A percentile compares a stretch with the other conserved stretches of the same genome.
phyloP scores from a whole-genome alignment of 345 rosid genomes.

The Aethionema arabicum region DNA sequence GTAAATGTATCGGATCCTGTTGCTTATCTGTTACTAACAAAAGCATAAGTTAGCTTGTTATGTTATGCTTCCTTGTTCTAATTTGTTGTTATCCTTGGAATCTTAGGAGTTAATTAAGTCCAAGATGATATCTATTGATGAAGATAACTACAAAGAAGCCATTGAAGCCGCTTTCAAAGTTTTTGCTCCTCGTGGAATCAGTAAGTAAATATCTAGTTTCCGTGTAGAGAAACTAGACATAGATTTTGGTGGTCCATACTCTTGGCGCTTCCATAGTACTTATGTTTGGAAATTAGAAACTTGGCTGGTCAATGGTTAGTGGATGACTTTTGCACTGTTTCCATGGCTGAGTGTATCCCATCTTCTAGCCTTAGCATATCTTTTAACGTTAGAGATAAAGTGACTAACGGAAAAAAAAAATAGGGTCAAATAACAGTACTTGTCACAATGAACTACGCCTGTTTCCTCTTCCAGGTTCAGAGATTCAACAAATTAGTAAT shows the following conservation, averaged over 20 bases:
- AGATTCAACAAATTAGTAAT: constrained; percentile 53
- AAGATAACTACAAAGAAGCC: constrained; percentile 96
- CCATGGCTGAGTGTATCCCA: background rate
- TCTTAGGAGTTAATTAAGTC: constrained; percentile 77
- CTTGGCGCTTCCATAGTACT: background rate
- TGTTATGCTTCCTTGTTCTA: constrained; percentile 26
- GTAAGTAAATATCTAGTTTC: constrained; percentile 52
- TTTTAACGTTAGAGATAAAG: no score
- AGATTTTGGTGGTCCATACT: constrained; percentile 3
- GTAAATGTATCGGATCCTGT: constrained; percentile 52
- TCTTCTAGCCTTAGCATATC: background rate
- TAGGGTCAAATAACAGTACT: constrained; percentile 16
- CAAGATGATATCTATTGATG: constrained; percentile 66
- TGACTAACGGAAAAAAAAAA: background rate
- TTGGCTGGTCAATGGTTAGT: no score
- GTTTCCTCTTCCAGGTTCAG: constrained; percentile 50
- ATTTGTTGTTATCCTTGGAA: constrained; percentile 26
- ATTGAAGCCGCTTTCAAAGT: constrained; percentile 86
- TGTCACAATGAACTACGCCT: constrained; percentile 2
- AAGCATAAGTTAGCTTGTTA: constrained; percentile 1
- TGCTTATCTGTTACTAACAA: constrained; percentile 23
- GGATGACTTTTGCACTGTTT: background rate
- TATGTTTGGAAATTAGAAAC: background rate
- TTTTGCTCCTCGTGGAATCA: constrained; percentile 82
- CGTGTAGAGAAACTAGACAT: constrained; percentile 7